Percentiles rank a stretch among this genome's conserved stretches.
These are phyloP conservation scores for Ogataea naganishii DNA, from an alignment of 805 yeast genomes.

Conservation along the genomic window DNA sequence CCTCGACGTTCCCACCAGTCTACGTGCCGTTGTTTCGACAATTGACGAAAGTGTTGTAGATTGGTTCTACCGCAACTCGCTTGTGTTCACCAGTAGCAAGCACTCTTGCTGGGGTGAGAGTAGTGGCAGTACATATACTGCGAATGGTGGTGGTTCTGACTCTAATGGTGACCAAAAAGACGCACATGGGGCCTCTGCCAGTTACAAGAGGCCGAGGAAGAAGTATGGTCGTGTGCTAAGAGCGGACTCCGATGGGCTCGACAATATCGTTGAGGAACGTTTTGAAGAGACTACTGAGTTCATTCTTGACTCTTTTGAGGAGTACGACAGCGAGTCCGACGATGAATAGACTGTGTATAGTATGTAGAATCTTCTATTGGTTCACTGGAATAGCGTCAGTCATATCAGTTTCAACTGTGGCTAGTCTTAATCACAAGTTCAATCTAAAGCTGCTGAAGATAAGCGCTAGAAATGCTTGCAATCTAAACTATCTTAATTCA, in stretches of 20 bases:
- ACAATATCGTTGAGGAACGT: slow-evolving; percentile 69
- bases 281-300: slow-evolving; percentile 84
- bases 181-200: slow-evolving; percentile 11
- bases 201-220: slow-evolving; percentile 67
- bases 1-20: slow-evolving; percentile 53
- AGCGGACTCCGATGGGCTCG: slow-evolving; percentile 64
- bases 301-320: slow-evolving; percentile 71
- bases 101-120: slow-evolving; percentile 73
- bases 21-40: slow-evolving; percentile 75
- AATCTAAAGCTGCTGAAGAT: too few relatives aligned
- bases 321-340: slow-evolving; percentile 35
- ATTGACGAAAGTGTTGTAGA: slow-evolving; percentile 86
- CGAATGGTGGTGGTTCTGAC: slow-evolving; percentile 14
- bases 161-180: slow-evolving; percentile 19
- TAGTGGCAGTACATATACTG: slow-evolving; percentile 1
- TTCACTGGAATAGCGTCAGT: neutral
- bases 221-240: slow-evolving; percentile 86
- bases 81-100: slow-evolving; percentile 65
- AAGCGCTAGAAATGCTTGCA: too few relatives aligned
- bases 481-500: too few relatives aligned
- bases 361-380: neutral
- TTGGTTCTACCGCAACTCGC: slow-evolving; percentile 84
- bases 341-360: too few relatives aligned
- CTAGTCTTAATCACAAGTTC: too few relatives aligned
- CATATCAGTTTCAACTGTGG: too few relatives aligned